Conservation (phyloP, 1,284 basidiomycete species). For the Tilletiopsis washingtonensis region DNA sequence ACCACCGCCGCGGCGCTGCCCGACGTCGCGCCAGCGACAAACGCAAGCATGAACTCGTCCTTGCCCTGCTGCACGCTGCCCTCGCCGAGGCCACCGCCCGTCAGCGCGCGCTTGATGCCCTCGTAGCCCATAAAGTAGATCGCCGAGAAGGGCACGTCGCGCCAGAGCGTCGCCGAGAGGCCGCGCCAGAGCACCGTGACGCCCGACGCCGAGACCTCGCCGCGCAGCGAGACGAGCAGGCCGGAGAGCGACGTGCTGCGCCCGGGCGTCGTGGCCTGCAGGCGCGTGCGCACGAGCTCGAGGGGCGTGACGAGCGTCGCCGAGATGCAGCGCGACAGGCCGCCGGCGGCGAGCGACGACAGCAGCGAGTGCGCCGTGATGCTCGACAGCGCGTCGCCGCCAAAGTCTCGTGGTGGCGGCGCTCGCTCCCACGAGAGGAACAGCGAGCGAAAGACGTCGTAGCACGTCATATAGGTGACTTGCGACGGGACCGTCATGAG, state of each 20-base stretch:
- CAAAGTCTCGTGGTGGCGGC: background rate
- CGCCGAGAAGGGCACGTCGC: conserved; percentile 94
- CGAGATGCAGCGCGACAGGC: conserved; percentile 70
- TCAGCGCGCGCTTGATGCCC: conserved; percentile 40
- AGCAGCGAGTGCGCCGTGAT: conserved; percentile 48
- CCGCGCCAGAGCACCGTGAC: conserved; percentile 75
- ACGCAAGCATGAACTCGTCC: conserved; percentile 65
- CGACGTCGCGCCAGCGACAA: conserved; percentile 63
- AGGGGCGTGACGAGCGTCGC: conserved; percentile 77
- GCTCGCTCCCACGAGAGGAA: conserved; percentile 1
- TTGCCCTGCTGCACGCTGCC: conserved; percentile 59
- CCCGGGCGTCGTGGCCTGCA: conserved; percentile 55
- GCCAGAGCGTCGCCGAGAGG: conserved; percentile 82
- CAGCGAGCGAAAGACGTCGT: conserved; percentile 69
- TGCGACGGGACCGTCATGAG: conserved; percentile 82
- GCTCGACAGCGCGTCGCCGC: conserved; percentile 9
- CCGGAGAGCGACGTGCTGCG: conserved; percentile 15
- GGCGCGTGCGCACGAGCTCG: conserved; percentile 84
- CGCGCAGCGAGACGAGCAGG: conserved; percentile 24
- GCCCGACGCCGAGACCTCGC: conserved; percentile 50
- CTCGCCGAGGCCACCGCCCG: conserved; percentile 48
- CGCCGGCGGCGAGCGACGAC: conserved; percentile 73
- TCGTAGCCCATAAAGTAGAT: conserved; percentile 66
- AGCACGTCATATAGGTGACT: conserved; percentile 90
- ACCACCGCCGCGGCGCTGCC: conserved; percentile 66